Base-by-base conservation (phyloP, 768 basidiomycete species). In the Mycena capillaripes region DNA sequence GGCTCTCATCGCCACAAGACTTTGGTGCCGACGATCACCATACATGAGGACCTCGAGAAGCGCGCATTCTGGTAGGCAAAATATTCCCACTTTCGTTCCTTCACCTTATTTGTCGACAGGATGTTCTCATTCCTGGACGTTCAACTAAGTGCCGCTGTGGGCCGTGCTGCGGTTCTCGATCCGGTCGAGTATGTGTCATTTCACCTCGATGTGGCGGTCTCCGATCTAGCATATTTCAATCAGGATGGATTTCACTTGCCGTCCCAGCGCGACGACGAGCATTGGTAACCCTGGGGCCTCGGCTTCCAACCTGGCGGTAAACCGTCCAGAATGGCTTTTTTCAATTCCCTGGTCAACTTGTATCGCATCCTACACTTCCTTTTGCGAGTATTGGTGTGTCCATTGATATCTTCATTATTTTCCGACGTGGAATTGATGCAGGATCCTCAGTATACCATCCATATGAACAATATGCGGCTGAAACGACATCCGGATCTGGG, bases 21-120 rank as follows among this genome's bases (percentile, higher is more conserved):
- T 3, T 17, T 2, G 6, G 36, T 4, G 12, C 23, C 23, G 9
- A 10, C 48, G 0, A 59, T 34, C 19, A 12, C 48, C 11, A 4
- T 9, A 0, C 46, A 55, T 1, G 50, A 59, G 6, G 70, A 71
- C 40, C 38, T 71, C 11, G 59, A 60, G 21, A 71, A 71, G 23
- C 61, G 61, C 2, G 69, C 61, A 2, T 64, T 46, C 27, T 70
- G 69, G 62, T 55, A 23, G 36, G 62, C 52, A 7, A 25, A 7
- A 42, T 42, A 4, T 42, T 19, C 10, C n/a, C n/a, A n/a, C n/a
- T n/a, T n/a, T 42, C 10, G 9, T 8, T 42, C 17, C 42, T 19
- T 25, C 46, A 23, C 9, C 9, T 10, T 23, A 23, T n/a, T 23
- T 17, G 25, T 23, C n/a, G 8, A 11, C 52, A 66, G 64, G 64